Evolutionary conservation across 2,329 filamentous ascomycete species (phyloP).

Genomic region (Exophiala lecanii-corni): DNA sequence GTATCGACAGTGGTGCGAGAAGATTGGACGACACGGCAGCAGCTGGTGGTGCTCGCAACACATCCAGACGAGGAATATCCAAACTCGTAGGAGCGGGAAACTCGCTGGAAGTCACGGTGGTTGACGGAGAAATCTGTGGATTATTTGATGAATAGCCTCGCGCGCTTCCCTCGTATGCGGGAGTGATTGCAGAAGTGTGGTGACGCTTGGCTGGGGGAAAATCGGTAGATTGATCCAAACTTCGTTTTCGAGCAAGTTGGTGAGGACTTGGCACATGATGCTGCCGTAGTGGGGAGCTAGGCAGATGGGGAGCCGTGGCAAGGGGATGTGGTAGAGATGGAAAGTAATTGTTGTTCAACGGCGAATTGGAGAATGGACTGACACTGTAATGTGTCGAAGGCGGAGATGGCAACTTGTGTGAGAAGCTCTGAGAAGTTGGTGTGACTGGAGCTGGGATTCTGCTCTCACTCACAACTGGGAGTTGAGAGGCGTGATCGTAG

Average conservation of each 20-base stretch:
- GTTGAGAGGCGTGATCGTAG: constrained; percentile 63
- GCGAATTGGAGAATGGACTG: constrained; percentile 9
- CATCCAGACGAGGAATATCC: constrained; percentile 20
- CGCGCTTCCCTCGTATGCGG: constrained; percentile 1
- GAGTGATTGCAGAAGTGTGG: constrained; percentile 10
- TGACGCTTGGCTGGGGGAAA: constrained; percentile 55
- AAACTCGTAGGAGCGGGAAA: constrained; percentile 27
- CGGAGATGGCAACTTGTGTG: constrained; percentile 28
- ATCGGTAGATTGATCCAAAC: constrained; percentile 50
- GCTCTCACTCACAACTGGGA: constrained; percentile 30
- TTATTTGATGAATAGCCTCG: constrained; percentile 5
- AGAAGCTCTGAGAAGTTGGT: constrained; percentile 33
- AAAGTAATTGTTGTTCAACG: constrained; percentile 15
- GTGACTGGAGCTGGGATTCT: constrained; percentile 23
- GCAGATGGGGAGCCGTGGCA: constrained; percentile 16
- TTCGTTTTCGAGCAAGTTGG: constrained; percentile 54
- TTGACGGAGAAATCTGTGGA: constrained; percentile 7
- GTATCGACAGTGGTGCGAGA: constrained; percentile 32
- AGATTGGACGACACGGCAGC: constrained; percentile 3
- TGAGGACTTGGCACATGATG: constrained; percentile 28
- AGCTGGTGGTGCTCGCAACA: constrained; percentile 13
- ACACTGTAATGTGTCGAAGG: constrained; percentile 21
- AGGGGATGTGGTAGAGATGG: constrained; percentile 23
- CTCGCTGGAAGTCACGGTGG: not conserved
- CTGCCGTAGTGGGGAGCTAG: constrained; percentile 22